These are phyloP conservation scores for Chlorella vulgaris DNA, from an alignment of 139 green algal genomes.

Conservation along the genomic window DNA sequence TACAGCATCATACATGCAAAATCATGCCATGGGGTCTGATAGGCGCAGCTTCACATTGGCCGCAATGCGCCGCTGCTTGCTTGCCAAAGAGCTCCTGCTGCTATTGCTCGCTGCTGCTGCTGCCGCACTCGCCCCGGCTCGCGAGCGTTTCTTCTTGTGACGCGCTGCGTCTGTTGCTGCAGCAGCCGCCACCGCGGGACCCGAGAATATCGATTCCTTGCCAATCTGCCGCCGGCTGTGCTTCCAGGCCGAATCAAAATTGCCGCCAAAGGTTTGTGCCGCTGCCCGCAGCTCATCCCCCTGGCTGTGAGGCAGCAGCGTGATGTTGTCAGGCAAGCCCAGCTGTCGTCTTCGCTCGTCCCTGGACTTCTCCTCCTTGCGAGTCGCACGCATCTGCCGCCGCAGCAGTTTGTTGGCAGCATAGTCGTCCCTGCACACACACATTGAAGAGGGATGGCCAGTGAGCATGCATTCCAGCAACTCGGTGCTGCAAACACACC, in stretches of 20 bases:
- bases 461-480: background rate
- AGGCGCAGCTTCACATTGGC: constrained; percentile 4
- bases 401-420: constrained; percentile 49
- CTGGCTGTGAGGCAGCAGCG: constrained; percentile 59
- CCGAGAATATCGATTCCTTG: constrained; percentile 39
- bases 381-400: constrained; percentile 23
- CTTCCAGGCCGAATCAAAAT: constrained; percentile 38
- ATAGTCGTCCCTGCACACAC: constrained; percentile 43
- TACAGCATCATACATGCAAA: background rate
- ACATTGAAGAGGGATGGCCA: no score
- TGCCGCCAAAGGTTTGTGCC: constrained; percentile 41
- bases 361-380: constrained; percentile 49
- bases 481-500: background rate
- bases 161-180: background rate
- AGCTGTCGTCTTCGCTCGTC: constrained; percentile 54
- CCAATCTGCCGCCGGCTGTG: constrained; percentile 33
- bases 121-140: background rate
- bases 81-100: background rate
- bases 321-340: constrained; percentile 64
- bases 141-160: background rate
- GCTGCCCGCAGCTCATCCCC: constrained; percentile 57
- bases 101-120: constrained; percentile 1
- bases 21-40: background rate
- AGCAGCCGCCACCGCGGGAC: background rate
- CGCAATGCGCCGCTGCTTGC: background rate